A percentile compares a stretch with the other conserved stretches of the same genome.
These are phyloP conservation scores for Mycena belliarum DNA, from an alignment of 768 basidiomycete genomes.

Conservation along the genomic window DNA sequence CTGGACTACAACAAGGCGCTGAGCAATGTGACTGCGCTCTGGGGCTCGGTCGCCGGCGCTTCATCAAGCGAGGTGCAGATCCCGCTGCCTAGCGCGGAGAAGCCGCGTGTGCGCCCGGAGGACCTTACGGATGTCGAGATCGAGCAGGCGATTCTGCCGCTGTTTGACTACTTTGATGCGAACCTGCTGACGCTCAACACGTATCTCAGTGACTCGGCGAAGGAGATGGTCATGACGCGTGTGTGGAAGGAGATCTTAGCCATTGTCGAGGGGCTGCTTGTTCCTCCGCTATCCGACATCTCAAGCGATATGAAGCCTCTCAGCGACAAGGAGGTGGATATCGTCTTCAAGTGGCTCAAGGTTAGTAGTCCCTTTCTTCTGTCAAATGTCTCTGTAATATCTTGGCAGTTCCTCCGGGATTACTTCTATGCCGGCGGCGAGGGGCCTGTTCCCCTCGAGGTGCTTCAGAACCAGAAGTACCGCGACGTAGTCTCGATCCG, in stretches of 20 bases:
- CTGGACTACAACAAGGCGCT: slow-evolving; percentile 91
- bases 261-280: slow-evolving; percentile 83
- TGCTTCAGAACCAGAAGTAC: slow-evolving; percentile 92
- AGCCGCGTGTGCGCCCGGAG: slow-evolving; percentile 75
- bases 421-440: slow-evolving; percentile 96
- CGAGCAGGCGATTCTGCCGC: slow-evolving; percentile 84
- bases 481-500: slow-evolving; percentile 88
- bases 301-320: slow-evolving; percentile 90
- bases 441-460: slow-evolving; percentile 83
- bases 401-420: slow-evolving; percentile 79
- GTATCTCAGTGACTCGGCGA: slow-evolving; percentile 78
- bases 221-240: slow-evolving; percentile 88
- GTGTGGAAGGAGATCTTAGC: slow-evolving; percentile 95
- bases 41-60: slow-evolving; percentile 75
- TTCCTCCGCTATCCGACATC: slow-evolving; percentile 86
- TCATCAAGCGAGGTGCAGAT: slow-evolving; percentile 71
- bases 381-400: neutral
- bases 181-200: slow-evolving; percentile 91
- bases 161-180: slow-evolving; percentile 96
- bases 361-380: slow-evolving; percentile 27
- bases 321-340: slow-evolving; percentile 94
- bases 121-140: slow-evolving; percentile 92
- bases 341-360: slow-evolving; percentile 99
- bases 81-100: slow-evolving; percentile 73
- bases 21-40: slow-evolving; percentile 77